Base-by-base conservation (phyloP, 2,329 filamentous ascomycete genomes). In the Leptographium galeiforme region DNA sequence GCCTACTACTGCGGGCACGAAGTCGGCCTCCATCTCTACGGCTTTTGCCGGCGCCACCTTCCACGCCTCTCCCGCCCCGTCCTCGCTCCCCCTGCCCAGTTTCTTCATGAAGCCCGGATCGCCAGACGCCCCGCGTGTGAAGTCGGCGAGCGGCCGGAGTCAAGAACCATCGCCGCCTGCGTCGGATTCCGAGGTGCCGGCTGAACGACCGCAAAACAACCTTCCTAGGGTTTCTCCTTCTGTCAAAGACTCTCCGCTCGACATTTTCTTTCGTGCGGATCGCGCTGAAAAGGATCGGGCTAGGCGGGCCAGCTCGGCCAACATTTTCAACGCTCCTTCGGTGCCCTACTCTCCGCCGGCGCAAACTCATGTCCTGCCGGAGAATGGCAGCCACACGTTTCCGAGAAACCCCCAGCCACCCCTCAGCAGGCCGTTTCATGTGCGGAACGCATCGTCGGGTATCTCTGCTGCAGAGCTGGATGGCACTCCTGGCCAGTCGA, bases 31-130 rank as follows among this genome's bases (percentile, higher is more conserved):
- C 8, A 67, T 68, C 49, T 67, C 68, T 34, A 73, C 80, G 56
- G 82, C 85, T 47, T 98, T 95, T 69, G 93, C 93, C 41, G 93
- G 91, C 14, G 86, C 91, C 38, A 94, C 89, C 6, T 98, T 97
- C 67, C 90, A 96, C 67, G 87, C 89, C 43, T 97, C 93, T 10
- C 93, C 93, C 19, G 91, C 90, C 2, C 86, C 93, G 0, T 94
- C 89, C 10, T 83, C 89, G 30, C 74, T 98, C 36, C 93, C 93
- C 0, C 85, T 96, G 55, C 93, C 93, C 12, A 94, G 85, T 63
- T 95, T 96, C 66, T 79, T 74, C 38, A 84, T 85, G 33, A 90
- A 85, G 62, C 82, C 87, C 0, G 75, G 40, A 36, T 58, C 87
- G 13, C 82, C 83, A 4, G 83, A 85, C 54, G 83, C 82, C 4